These are phyloP conservation scores for Sugiyamaella boreocaroliniensis DNA, from an alignment of 805 yeast species.

Conservation along the genomic window DNA sequence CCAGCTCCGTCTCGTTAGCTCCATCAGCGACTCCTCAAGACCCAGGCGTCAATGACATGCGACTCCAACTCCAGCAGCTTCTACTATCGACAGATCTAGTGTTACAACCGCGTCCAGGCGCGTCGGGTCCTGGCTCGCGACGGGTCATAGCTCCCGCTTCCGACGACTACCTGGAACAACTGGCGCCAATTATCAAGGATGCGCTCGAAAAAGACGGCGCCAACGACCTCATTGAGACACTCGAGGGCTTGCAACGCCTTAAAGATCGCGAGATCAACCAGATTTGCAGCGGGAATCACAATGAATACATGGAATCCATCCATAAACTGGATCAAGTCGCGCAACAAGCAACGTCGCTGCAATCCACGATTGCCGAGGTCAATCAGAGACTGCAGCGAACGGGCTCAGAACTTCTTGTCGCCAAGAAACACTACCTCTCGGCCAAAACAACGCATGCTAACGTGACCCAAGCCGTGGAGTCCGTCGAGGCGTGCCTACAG, in stretches of 20 bases:
- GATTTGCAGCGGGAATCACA: conserved; percentile 55
- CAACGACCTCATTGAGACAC: conserved; percentile 46
- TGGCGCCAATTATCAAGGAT: conserved; percentile 66
- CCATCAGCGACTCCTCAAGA: not conserved
- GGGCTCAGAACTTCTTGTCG: conserved; percentile 52
- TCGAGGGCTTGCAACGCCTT: conserved; percentile 50
- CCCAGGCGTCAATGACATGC: conserved; percentile 15
- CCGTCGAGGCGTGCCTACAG: conserved; percentile 66
- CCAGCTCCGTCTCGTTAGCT: not conserved
- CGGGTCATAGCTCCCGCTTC: conserved; percentile 14
- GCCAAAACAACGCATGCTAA: conserved; percentile 58
- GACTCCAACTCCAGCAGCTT: conserved; percentile 20
- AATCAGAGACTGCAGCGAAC: conserved; percentile 54
- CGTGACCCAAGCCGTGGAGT: conserved; percentile 62
- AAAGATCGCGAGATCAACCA: conserved; percentile 59
- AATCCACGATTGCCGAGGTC: conserved; percentile 49
- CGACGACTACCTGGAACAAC: conserved; percentile 70
- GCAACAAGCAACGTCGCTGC: conserved; percentile 47
- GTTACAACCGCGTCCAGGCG: conserved; percentile 1
- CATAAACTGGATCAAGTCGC: conserved; percentile 58
- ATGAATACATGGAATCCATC: conserved; percentile 43
- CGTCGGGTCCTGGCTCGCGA: not conserved
- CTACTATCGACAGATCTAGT: conserved; percentile 19
- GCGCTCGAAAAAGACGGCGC: conserved; percentile 51
- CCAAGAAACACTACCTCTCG: conserved; percentile 53